Evolutionary conservation across 2,329 filamentous ascomycete genomes (phyloP).

Genomic region (Diaporthe sp.): DNA sequence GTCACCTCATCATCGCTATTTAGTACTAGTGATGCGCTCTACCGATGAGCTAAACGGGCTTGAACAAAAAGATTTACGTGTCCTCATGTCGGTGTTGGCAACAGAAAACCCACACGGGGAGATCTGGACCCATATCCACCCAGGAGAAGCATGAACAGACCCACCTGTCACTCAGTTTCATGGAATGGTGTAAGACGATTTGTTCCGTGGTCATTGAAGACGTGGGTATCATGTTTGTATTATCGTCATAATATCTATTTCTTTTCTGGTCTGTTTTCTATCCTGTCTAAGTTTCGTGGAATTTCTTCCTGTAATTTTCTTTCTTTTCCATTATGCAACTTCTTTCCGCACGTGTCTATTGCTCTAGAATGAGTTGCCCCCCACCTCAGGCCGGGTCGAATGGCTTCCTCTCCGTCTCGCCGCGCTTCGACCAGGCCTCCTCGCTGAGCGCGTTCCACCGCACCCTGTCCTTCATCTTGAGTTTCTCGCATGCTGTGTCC

Average conservation of each 20-base stretch:
- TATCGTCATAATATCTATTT: background rate
- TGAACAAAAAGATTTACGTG: rapidly evolving
- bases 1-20: slow-evolving; percentile 38
- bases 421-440: slow-evolving; percentile 31
- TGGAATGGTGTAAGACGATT: background rate
- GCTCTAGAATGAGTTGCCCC: background rate
- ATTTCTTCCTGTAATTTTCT: slow-evolving; percentile 23
- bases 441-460: slow-evolving; percentile 29
- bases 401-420: slow-evolving; percentile 29
- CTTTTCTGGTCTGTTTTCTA: background rate
- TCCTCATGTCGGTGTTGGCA: rapidly evolving
- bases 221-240: slow-evolving; percentile 23
- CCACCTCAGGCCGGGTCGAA: slow-evolving; percentile 7
- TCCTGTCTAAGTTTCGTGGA: background rate
- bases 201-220: background rate
- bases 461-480: slow-evolving; percentile 15
- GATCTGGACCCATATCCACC: too few relatives aligned
- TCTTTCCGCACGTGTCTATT: background rate
- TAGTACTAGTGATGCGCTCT: slow-evolving; percentile 42
- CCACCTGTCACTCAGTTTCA: background rate
- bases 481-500: background rate
- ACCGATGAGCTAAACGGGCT: slow-evolving; percentile 42
- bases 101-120: background rate
- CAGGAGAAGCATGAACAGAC: background rate
- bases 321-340: background rate